Percentiles rank a stretch among this genome's conserved stretches.
Evolutionary conservation across 176 grass and related monocot genomes (phyloP).

Genomic region (Musa troglodytarum): DNA sequence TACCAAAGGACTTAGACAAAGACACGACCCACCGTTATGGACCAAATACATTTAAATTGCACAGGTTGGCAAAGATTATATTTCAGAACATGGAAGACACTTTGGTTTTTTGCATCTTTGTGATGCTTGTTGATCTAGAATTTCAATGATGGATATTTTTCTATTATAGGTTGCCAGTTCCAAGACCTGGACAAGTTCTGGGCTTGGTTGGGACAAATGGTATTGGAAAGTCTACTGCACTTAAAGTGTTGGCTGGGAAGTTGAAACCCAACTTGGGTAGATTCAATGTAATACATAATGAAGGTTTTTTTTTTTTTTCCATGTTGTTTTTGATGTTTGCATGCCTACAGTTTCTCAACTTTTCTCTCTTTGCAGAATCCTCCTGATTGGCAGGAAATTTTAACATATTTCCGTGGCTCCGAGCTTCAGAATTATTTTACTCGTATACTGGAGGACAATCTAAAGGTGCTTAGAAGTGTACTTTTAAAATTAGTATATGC

Average conservation of each 20-base stretch:
- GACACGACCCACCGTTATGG: slow-evolving; percentile 84
- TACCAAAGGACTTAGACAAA: slow-evolving; percentile 63
- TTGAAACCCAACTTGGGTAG: slow-evolving; percentile 78
- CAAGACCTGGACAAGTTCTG: slow-evolving; percentile 75
- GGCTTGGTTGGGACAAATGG: slow-evolving; percentile 73
- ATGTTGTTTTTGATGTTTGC: not conserved
- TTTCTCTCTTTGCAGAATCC: slow-evolving; percentile 49
- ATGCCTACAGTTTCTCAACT: not conserved
- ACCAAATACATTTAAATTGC: slow-evolving; percentile 80
- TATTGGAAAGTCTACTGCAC: slow-evolving; percentile 80
- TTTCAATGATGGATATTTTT: not conserved
- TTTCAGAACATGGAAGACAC: no score
- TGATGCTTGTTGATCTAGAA: no score
- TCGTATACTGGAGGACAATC: slow-evolving; percentile 54
- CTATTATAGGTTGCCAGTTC: slow-evolving; percentile 55
- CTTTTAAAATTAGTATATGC: not conserved
- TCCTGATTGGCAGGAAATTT: slow-evolving; percentile 70
- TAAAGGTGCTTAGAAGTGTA: slow-evolving; percentile 40
- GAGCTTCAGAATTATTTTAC: slow-evolving; percentile 83
- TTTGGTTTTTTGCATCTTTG: no score
- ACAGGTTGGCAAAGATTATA: slow-evolving; percentile 31
- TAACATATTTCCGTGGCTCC: slow-evolving; percentile 65
- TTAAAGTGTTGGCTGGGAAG: slow-evolving; percentile 59
- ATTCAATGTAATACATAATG: slow-evolving; percentile 49
- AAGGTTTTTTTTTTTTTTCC: not conserved